These are phyloP conservation scores for Apiospora pterosperma DNA, from an alignment of 2,329 filamentous ascomycete genomes.

Conservation along the genomic window DNA sequence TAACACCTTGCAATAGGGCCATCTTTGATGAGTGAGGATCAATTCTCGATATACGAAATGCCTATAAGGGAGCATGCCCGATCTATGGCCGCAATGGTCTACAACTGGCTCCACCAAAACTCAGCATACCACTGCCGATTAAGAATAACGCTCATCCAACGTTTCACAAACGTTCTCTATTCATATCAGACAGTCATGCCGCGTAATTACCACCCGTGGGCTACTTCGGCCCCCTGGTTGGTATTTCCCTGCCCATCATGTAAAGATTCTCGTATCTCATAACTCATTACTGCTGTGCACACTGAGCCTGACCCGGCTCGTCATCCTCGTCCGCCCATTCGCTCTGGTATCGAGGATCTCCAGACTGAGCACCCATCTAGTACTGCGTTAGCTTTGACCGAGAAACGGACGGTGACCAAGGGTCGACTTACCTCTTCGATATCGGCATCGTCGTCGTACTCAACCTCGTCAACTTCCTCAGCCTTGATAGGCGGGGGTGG, in stretches of 20 bases:
- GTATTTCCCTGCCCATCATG: background rate
- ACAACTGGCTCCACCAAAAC: background rate
- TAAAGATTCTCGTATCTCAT: slow-evolving; percentile 18
- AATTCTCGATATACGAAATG: background rate
- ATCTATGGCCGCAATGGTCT: background rate
- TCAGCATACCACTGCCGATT: background rate
- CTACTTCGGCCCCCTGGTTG: background rate
- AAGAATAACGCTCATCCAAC: background rate
- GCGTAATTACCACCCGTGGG: background rate
- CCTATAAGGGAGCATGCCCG: background rate
- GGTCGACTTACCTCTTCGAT: slow-evolving; percentile 65
- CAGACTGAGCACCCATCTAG: slow-evolving; percentile 69
- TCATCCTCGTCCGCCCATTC: slow-evolving; percentile 72
- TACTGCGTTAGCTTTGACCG: slow-evolving; percentile 21
- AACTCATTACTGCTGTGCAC: slow-evolving; percentile 63
- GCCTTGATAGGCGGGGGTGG: slow-evolving; percentile 59
- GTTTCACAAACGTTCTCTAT: background rate
- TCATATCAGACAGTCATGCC: background rate
- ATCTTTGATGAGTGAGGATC: background rate
- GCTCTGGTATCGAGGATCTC: slow-evolving; percentile 61
- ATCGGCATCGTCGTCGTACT: slow-evolving; percentile 78
- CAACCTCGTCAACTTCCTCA: slow-evolving; percentile 81
- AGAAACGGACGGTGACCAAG: background rate
- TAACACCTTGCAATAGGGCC: background rate
- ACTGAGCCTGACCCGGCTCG: slow-evolving; percentile 64